These are phyloP conservation scores for Beauveria scarabaeidicola DNA, from an alignment of 2,329 filamentous ascomycete species.

Conservation along the genomic window DNA sequence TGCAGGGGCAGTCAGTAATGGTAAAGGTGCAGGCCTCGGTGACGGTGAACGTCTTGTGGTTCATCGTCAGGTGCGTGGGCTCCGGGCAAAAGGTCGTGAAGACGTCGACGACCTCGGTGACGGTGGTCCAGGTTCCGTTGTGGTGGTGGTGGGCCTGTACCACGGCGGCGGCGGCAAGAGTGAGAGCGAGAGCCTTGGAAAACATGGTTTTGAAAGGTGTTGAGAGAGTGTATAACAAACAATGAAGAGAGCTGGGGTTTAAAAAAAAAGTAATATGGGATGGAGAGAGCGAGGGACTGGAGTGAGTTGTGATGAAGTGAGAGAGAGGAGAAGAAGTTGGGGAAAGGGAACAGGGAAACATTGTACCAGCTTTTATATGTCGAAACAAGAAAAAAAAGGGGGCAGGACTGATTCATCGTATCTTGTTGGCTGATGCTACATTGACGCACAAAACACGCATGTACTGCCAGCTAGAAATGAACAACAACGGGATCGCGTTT, in stretches of 20 bases:
- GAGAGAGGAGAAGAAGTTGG: not conserved
- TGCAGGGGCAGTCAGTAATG: constrained; percentile 48
- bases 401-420: not conserved
- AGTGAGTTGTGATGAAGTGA: constrained; percentile 1
- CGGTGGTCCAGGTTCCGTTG: constrained; percentile 17
- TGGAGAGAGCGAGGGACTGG: not conserved
- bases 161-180: constrained; percentile 19
- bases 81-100: constrained; percentile 35
- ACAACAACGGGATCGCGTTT: too few species aligned
- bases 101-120: constrained; percentile 27
- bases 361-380: constrained; percentile 1
- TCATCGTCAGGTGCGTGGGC: constrained; percentile 44
- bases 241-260: too few species aligned
- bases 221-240: too few species aligned
- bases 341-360: not conserved
- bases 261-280: not conserved
- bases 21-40: constrained; percentile 46
- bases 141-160: constrained; percentile 2
- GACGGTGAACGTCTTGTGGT: constrained; percentile 44
- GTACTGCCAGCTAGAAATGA: too few species aligned
- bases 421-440: not conserved
- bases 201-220: too few species aligned
- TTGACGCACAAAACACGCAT: too few species aligned
- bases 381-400: not conserved
- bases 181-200: constrained; percentile 19